Percentiles rank a stretch among this genome's conserved stretches.
phyloP scores from a whole-genome alignment of 306 rosid species.

The Fragaria nilgerrensis region DNA sequence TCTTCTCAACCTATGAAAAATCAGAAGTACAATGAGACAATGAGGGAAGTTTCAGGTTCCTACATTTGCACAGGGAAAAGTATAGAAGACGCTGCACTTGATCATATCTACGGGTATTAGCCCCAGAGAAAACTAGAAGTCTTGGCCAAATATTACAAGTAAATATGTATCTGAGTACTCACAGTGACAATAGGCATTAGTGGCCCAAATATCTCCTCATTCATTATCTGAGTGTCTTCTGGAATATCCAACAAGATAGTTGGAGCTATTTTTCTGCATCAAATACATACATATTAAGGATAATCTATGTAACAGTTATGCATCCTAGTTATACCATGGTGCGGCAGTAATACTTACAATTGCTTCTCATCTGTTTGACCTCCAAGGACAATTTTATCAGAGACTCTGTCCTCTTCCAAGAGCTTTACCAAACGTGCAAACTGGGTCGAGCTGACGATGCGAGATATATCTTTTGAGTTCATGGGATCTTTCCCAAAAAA shows the following conservation, averaged over 20 bases:
- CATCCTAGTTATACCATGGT: neutral
- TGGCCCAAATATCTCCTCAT: slow-evolving; percentile 87
- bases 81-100: neutral
- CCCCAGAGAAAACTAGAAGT: neutral
- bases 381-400: slow-evolving; percentile 66
- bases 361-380: slow-evolving; percentile 67
- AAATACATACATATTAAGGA: neutral
- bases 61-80: neutral
- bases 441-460: slow-evolving; percentile 61
- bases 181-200: slow-evolving; percentile 71
- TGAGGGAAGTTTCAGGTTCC: neutral
- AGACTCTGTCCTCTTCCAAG: slow-evolving; percentile 60
- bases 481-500: slow-evolving; percentile 58
- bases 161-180: slow-evolving; percentile 23
- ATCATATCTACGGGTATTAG: neutral
- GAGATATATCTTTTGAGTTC: slow-evolving; percentile 59
- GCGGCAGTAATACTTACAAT: slow-evolving; percentile 41
- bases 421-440: slow-evolving; percentile 57
- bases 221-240: slow-evolving; percentile 59
- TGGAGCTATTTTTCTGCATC: slow-evolving; percentile 75
- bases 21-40: neutral
- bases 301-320: neutral
- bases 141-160: neutral
- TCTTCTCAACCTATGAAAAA: slow-evolving; percentile 54
- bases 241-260: slow-evolving; percentile 71